Evolutionary conservation across 2,329 filamentous ascomycete species (phyloP).

Genomic region (Aspergillus uvarum): DNA sequence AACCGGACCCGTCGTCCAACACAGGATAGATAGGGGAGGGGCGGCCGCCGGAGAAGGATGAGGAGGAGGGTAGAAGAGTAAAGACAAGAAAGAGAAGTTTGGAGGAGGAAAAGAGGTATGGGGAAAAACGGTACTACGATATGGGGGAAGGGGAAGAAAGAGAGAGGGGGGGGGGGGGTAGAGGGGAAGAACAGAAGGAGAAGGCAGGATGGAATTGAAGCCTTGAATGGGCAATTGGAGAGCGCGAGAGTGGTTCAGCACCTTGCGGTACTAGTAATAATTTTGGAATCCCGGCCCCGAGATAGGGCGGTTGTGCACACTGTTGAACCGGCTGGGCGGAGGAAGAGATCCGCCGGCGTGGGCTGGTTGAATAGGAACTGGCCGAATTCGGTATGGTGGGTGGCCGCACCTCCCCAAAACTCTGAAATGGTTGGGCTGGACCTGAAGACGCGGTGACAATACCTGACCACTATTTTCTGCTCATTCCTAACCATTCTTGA

Average conservation of each 20-base stretch:
- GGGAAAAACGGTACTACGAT: not conserved
- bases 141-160: not conserved
- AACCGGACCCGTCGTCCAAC: slow-evolving; percentile 10
- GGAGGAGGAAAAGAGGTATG: slow-evolving; percentile 4
- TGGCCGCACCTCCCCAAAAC: slow-evolving; percentile 32
- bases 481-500: not conserved
- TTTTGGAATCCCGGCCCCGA: slow-evolving; percentile 11
- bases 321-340: slow-evolving; percentile 32
- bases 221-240: not conserved
- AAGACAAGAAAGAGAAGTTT: slow-evolving; percentile 1
- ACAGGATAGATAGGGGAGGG: slow-evolving; percentile 11
- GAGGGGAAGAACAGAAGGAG: slow-evolving; percentile 12
- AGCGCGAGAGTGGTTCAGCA: slow-evolving; percentile 2
- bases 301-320: slow-evolving; percentile 5
- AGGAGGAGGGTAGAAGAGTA: not conserved
- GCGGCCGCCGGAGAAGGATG: not conserved
- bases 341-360: slow-evolving; percentile 18
- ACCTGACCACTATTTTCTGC: slow-evolving; percentile 8
- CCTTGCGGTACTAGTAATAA: slow-evolving; percentile 4
- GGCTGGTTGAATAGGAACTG: slow-evolving; percentile 34
- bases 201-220: slow-evolving; percentile 1
- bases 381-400: slow-evolving; percentile 37
- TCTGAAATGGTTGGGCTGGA: slow-evolving; percentile 39
- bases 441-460: slow-evolving; percentile 19
- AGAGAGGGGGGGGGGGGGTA: not conserved